Evolutionary conservation across 2,329 filamentous ascomycete species (phyloP), one percentile per base, ranked within the genome.

Genomic region (Rhinocladiella similis): DNA sequence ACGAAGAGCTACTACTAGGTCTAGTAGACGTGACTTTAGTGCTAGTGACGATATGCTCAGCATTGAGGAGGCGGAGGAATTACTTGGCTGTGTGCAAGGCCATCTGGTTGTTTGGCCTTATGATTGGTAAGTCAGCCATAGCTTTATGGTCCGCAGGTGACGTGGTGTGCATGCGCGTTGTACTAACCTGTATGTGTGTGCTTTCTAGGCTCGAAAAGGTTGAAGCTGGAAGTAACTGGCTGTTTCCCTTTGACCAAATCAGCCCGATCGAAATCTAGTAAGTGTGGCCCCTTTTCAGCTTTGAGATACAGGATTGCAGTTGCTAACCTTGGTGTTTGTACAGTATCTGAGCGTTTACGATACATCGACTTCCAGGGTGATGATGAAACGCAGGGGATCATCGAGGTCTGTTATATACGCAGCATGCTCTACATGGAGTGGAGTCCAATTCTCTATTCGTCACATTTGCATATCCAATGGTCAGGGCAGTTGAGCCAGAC

Each of bases 191-290:
- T 16, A 33, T 7, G 2, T 20, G 38, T 46, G 50, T 54, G 1
- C n/a, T 35, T 50, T 27, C 38, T 60, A 82, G 80, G 91, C 83
- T 96, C 52, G 83, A 89, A 66, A 89, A 87, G 54, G 94, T 97
- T 75, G 94, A 97, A 77, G 85, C 87, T 68, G 92, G 91, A 63
- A 90, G 91, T 54, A 96, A 97, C 70, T 99, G 94, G 94, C 83
- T 97, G 61, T 97, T 96, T 75, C 91, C 93, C 69, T 90, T 97
- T 54, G 94, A 99, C 72, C 88, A 95, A 72, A 87, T 99, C 70
- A 95, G 94, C 66, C 94, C 94, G 54, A 80, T 99, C 74, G 91
- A 97, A 76, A 97, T 99, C 68, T 99, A 99, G 89, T 91, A 80
- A 86, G 88, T 65, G 12, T 25, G 20, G 38, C 12, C 38, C 38